These are phyloP conservation scores for Rhododendron ovatum DNA, from an alignment of 148 eudicot species.

Conservation along the genomic window DNA sequence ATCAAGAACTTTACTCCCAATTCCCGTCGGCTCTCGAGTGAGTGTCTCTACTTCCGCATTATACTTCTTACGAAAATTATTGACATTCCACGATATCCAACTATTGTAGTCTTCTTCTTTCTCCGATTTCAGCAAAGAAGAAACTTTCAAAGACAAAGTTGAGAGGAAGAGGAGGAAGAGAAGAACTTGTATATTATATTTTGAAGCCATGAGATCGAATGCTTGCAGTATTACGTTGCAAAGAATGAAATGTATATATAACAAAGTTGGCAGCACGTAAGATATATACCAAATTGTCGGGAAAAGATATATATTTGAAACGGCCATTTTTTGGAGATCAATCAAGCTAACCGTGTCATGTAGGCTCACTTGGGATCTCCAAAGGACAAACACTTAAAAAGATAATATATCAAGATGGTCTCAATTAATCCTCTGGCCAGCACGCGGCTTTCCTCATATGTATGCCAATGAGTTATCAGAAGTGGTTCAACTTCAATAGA, in stretches of 20 bases:
- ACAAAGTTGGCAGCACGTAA: neutral
- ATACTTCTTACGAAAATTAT: neutral
- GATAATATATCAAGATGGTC: too few species aligned
- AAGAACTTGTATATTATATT: neutral
- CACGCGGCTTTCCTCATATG: too few species aligned
- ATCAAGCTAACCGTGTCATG: too few species aligned
- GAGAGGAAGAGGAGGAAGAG: conserved; percentile 14
- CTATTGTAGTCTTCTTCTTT: conserved; percentile 20
- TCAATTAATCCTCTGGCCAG: too few species aligned
- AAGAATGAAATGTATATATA: neutral
- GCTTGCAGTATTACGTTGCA: neutral
- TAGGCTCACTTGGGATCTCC: too few species aligned
- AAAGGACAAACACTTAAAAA: too few species aligned
- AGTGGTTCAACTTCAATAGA: too few species aligned
- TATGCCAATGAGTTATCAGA: too few species aligned
- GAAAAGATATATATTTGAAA: too few species aligned
- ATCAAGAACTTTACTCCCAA: neutral
- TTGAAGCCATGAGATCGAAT: conserved; percentile 18
- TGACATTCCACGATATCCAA: conserved; percentile 48
- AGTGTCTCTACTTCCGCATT: neutral
- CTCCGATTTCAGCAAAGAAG: neutral
- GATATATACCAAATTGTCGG: too few species aligned
- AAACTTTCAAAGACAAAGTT: neutral
- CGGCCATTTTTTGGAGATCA: too few species aligned
- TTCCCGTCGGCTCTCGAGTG: too few species aligned